phyloP scores from a whole-genome alignment of 768 basidiomycete genomes.

The Leccinellum luteum region DNA sequence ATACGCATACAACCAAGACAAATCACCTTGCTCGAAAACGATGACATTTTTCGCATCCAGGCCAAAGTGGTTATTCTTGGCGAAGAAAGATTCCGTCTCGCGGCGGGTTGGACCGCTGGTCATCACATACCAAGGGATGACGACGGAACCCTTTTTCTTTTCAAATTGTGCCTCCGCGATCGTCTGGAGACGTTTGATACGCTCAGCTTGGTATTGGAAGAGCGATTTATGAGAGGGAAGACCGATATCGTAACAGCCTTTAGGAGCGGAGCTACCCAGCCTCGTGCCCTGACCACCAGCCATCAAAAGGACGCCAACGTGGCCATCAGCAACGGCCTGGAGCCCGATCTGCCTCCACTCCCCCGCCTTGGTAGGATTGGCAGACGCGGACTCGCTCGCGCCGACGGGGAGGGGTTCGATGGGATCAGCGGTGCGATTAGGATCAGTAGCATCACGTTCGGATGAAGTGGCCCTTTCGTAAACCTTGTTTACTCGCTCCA shows the following conservation, averaged over 20 bases:
- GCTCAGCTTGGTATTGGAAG: conserved; percentile 97
- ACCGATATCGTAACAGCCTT: conserved; percentile 98
- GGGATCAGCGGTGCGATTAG: conserved; percentile 40
- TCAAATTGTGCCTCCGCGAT: conserved; percentile 59
- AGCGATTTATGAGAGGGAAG: conserved; percentile 90
- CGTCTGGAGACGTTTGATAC: conserved; percentile 80
- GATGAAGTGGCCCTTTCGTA: conserved; percentile 72
- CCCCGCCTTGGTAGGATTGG: conserved; percentile 50
- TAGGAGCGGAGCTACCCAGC: conserved; percentile 87
- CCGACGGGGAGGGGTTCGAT: conserved; percentile 83
- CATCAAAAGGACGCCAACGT: conserved; percentile 96
- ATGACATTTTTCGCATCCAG: conserved; percentile 76
- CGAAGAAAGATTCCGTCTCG: conserved; percentile 86
- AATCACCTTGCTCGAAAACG: conserved; percentile 93
- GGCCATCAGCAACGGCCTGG: conserved; percentile 71
- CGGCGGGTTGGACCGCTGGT: conserved; percentile 92
- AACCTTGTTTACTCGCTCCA: conserved; percentile 88
- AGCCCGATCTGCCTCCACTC: conserved; percentile 83
- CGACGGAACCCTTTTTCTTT: conserved; percentile 58
- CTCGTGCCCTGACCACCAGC: conserved; percentile 98
- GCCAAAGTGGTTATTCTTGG: conserved; percentile 75
- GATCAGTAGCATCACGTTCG: conserved; percentile 51
- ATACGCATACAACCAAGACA: conserved; percentile 1
- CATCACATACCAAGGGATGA: conserved; percentile 98
- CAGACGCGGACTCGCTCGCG: conserved; percentile 62